Evolutionary conservation across 805 yeast species (phyloP), one percentile per base, ranked within the genome.

Genomic region (Kodamaea kaohsiungensis): DNA sequence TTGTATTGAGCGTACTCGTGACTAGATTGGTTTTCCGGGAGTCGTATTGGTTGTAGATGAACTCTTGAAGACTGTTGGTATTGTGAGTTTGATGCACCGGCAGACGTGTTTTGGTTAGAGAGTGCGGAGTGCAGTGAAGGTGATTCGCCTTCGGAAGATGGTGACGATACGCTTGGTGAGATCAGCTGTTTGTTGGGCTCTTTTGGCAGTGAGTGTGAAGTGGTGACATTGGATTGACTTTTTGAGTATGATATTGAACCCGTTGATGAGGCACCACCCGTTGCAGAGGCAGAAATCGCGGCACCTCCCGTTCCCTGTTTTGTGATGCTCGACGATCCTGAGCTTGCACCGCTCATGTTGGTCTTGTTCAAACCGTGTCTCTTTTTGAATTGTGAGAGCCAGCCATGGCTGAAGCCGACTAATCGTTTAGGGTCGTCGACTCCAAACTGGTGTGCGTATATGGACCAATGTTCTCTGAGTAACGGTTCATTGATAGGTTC

Each of bases 371-470:
- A 65, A 1, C 81, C 85, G 60, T 83, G 86, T 49, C 87, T 67
- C 58, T 80, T 83, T 64, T 84, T 84, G 66, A 84, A 84, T 60
- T 81, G 85, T 10, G 81, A 71, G 43, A 84, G 66, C 88, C 88
- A 84, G 7, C 88, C 88, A 63, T 83, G 87, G 58, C 84, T 79
- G 57, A 82, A 84, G 13, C 78, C 73, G 25, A 73, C 76, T 53
- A 80, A 64, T 52, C 88, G 68, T 62, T 83, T 84, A 2, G 87
- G 86, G 59, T 84, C 85, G 7, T 78, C 81, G 1, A 84, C 86
- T 8, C 87, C 87, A 61, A 65, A 81, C 60, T 77, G 73, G 53
- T 78, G 78, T 1, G 86, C 87, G 60, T 73, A 81, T 30, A 74
- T 67, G 12, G 77, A 70, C 88, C 88, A 84, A 61, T 81, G 78